phyloP scores from a whole-genome alignment of 192 early-diverging fungal species.

The Coemansia sp. region DNA sequence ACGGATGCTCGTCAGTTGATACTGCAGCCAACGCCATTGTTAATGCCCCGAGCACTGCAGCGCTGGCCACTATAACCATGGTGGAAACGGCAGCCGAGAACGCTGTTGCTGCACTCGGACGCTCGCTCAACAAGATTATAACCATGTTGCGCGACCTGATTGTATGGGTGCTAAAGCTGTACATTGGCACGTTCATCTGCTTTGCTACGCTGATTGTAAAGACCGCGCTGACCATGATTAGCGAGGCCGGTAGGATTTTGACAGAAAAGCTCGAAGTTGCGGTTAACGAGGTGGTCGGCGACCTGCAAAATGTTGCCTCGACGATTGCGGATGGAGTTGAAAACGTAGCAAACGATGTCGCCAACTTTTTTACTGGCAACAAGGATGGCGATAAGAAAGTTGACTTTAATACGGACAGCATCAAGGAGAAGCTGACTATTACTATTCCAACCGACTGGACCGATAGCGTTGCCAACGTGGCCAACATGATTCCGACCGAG shows the following conservation, averaged over 20 bases:
- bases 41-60: constrained; percentile 31
- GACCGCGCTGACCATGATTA: constrained; percentile 27
- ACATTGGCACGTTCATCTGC: constrained; percentile 46
- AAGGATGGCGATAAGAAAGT: constrained; percentile 1
- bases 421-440: constrained; percentile 27
- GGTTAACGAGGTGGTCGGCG: constrained; percentile 23
- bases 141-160: constrained; percentile 30
- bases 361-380: constrained; percentile 14
- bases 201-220: constrained; percentile 47
- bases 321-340: constrained; percentile 16
- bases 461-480: constrained; percentile 25
- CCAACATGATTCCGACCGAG: constrained; percentile 40
- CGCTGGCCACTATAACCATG: constrained; percentile 24
- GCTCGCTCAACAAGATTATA: constrained; percentile 24
- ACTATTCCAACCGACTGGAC: constrained; percentile 42
- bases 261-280: constrained; percentile 34
- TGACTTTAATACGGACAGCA: constrained; percentile 26
- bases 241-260: constrained; percentile 23
- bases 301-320: constrained; percentile 26
- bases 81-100: constrained; percentile 11
- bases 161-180: constrained; percentile 36
- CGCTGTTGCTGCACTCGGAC: constrained; percentile 13
- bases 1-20: constrained; percentile 21
- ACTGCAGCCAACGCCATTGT: constrained; percentile 18
- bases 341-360: constrained; percentile 20